These are phyloP conservation scores for Arxiozyma bovina DNA, from an alignment of 1,139 yeast species.

Conservation along the genomic window DNA sequence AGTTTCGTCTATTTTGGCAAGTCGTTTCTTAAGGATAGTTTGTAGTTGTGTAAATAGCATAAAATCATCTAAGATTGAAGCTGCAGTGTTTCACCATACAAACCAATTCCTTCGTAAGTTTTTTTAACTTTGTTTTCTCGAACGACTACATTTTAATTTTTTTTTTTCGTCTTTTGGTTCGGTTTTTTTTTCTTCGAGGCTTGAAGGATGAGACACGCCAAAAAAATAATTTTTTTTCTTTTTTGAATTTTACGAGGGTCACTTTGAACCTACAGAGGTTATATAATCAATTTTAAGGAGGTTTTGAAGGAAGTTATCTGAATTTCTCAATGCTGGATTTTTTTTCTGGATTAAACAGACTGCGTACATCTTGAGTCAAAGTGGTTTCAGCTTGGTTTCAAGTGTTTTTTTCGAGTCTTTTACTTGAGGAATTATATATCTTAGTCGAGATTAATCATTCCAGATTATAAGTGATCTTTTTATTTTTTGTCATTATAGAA, in stretches of 20 bases:
- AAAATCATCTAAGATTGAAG: not conserved
- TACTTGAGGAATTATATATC: not conserved
- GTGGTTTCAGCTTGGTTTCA: not conserved
- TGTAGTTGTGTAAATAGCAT: too few species aligned
- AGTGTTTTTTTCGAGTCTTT: not conserved
- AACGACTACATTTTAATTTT: not conserved
- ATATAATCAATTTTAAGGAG: not conserved
- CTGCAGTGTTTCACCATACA: not conserved
- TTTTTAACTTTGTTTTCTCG: not conserved
- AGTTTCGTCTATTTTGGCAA: not conserved
- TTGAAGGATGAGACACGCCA: not conserved
- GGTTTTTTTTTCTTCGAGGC: not conserved
- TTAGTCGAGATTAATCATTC: not conserved
- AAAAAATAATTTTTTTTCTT: too few species aligned
- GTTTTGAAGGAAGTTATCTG: not conserved
- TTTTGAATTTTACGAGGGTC: not conserved
- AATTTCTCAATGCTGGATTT: not conserved
- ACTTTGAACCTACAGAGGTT: not conserved
- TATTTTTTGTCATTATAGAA: not conserved
- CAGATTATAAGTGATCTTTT: not conserved
- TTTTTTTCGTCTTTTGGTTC: not conserved
- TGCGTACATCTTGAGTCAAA: not conserved
- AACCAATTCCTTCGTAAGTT: not conserved
- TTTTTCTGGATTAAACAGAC: not conserved
- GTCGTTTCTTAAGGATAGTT: not conserved